These are phyloP conservation scores for Aspergillus cristatus DNA, from an alignment of 495 filamentous ascomycete genomes.

Conservation along the genomic window DNA sequence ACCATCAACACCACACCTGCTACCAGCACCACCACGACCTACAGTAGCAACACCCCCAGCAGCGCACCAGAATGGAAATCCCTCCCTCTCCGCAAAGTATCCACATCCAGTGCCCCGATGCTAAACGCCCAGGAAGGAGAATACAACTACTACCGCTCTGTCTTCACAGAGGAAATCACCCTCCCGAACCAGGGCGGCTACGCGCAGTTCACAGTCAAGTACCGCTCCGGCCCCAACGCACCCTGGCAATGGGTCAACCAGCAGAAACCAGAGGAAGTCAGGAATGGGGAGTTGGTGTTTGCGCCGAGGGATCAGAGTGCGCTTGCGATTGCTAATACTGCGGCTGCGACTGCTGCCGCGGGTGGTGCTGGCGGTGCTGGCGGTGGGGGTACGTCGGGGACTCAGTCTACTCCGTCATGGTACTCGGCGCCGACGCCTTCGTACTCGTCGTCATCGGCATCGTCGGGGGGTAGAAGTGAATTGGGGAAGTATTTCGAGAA, in stretches of 20 bases:
- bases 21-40: constrained; percentile 39
- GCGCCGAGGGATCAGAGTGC: constrained; percentile 1
- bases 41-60: too few relatives aligned
- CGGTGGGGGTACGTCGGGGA: too few relatives aligned
- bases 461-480: too few relatives aligned
- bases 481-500: constrained; percentile 51
- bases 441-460: too few relatives aligned
- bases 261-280: constrained; percentile 32
- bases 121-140: constrained; percentile 18
- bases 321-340: too few relatives aligned
- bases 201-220: constrained; percentile 68
- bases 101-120: constrained; percentile 18
- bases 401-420: too few relatives aligned
- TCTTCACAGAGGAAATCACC: constrained; percentile 23
- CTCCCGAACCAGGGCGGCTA: constrained; percentile 25
- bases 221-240: constrained; percentile 40
- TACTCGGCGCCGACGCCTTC: too few relatives aligned
- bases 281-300: constrained; percentile 57
- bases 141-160: constrained; percentile 25
- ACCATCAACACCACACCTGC: constrained; percentile 42
- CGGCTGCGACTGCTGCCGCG: too few relatives aligned
- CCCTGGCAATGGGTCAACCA: constrained; percentile 75
- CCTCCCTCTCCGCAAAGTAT: constrained; percentile 22
- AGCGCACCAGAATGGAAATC: constrained; percentile 29
- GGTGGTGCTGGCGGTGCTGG: too few relatives aligned